Evolutionary conservation across 2,329 filamentous ascomycete species (phyloP).

Genomic region (Ascochyta lentis): DNA sequence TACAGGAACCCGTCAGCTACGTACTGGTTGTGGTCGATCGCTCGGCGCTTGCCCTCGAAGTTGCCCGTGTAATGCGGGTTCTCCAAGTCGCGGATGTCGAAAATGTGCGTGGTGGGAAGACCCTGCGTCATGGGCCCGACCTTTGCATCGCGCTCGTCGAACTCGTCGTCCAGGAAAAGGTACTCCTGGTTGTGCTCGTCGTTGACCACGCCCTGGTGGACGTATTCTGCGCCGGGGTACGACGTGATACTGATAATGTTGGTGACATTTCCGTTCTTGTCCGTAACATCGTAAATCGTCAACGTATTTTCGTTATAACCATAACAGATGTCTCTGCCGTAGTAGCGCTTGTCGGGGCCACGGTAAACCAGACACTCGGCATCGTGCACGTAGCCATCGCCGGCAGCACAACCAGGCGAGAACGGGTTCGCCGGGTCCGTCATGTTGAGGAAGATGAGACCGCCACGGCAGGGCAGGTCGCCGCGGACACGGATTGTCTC

Average conservation of each 20-base stretch:
- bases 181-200: slow-evolving; percentile 36
- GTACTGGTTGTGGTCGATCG: slow-evolving; percentile 56
- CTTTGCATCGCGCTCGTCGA: slow-evolving; percentile 38
- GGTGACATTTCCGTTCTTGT: slow-evolving; percentile 51
- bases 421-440: slow-evolving; percentile 59
- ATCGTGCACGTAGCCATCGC: slow-evolving; percentile 66
- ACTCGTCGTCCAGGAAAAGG: slow-evolving; percentile 42
- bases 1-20: slow-evolving; percentile 46
- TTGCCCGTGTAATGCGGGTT: slow-evolving; percentile 47
- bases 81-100: slow-evolving; percentile 41
- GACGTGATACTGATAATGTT: slow-evolving; percentile 59
- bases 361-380: slow-evolving; percentile 64
- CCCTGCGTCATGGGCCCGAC: slow-evolving; percentile 40
- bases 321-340: slow-evolving; percentile 61
- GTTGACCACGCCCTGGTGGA: slow-evolving; percentile 58
- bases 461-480: slow-evolving; percentile 53
- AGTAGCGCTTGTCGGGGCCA: slow-evolving; percentile 57
- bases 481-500: slow-evolving; percentile 35
- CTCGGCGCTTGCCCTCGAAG: slow-evolving; percentile 44
- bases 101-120: slow-evolving; percentile 41
- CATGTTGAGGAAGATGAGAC: slow-evolving; percentile 64
- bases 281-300: slow-evolving; percentile 58
- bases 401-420: slow-evolving; percentile 58
- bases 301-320: slow-evolving; percentile 61
- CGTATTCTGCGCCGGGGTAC: slow-evolving; percentile 61